phyloP scores from a whole-genome alignment of 2,329 filamentous ascomycete genomes.

The Iodosphaeria phyllophila region DNA sequence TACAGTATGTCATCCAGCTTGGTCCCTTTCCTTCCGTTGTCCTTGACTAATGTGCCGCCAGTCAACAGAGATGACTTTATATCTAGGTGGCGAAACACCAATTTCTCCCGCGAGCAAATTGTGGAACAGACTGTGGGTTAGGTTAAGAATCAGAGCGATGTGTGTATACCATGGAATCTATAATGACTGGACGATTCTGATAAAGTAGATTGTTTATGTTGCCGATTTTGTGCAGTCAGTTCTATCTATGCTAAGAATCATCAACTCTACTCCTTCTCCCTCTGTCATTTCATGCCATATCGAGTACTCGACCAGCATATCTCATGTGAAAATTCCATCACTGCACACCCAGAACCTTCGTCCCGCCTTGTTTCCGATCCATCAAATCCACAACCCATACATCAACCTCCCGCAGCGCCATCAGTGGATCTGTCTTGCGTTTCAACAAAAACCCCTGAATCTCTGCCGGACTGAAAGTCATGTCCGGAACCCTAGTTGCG shows the following conservation, averaged over 20 bases:
- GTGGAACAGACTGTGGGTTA: slow-evolving; percentile 15
- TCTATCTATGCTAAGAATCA: too few relatives aligned
- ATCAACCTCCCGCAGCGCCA: slow-evolving; percentile 32
- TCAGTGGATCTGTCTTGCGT: slow-evolving; percentile 36
- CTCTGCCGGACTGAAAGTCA: slow-evolving; percentile 30
- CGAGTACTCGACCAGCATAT: too few relatives aligned
- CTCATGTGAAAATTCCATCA: too few relatives aligned
- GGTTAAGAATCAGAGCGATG: too few relatives aligned
- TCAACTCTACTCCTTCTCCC: too few relatives aligned
- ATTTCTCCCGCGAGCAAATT: slow-evolving; percentile 31
- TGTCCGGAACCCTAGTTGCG: slow-evolving; percentile 22
- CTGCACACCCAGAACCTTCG: slow-evolving; percentile 29
- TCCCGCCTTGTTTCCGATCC: slow-evolving; percentile 29
- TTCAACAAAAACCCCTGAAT: slow-evolving; percentile 47
- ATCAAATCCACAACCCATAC: slow-evolving; percentile 32
- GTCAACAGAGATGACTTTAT: slow-evolving; percentile 68
- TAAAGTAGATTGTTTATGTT: too few relatives aligned
- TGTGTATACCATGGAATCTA: too few relatives aligned
- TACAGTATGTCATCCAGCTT: slow-evolving; percentile 70
- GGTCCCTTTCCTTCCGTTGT: slow-evolving; percentile 1
- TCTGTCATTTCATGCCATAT: too few relatives aligned
- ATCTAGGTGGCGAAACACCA: slow-evolving; percentile 57
- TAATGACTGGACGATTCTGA: too few relatives aligned
- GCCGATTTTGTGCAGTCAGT: too few relatives aligned
- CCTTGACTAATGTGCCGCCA: slow-evolving; percentile 13